A percentile compares a stretch with the other conserved stretches of the same genome.
phyloP scores from a whole-genome alignment of 305 asterid species.

The Fraxinus sp. region DNA sequence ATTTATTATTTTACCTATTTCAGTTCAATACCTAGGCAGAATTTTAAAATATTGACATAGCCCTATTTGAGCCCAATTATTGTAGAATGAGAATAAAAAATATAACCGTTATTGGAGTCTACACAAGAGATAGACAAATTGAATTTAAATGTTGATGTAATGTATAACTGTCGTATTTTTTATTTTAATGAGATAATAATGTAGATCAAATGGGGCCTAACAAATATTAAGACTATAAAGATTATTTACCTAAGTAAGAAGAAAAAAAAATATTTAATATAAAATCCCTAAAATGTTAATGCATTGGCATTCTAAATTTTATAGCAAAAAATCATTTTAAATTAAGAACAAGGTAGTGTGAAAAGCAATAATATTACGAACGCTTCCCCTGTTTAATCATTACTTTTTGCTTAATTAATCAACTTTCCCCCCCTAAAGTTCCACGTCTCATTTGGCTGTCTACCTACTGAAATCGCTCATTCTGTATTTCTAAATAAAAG shows the following conservation, averaged over 20 bases:
- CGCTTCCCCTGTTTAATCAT: no score
- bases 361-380: background rate
- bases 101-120: no score
- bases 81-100: no score
- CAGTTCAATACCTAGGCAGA: background rate
- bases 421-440: constrained; percentile 18
- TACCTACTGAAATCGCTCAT: constrained; percentile 43
- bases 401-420: background rate
- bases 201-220: no score
- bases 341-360: background rate
- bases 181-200: no score
- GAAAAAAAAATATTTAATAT: background rate
- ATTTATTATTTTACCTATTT: background rate
- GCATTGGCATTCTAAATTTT: background rate
- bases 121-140: no score
- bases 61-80: no score
- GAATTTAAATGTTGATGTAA: no score
- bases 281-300: background rate
- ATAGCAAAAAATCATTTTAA: background rate
- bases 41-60: background rate
- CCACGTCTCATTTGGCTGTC: constrained; percentile 44
- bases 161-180: no score
- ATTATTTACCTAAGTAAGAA: background rate
- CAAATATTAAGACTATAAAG: background rate
- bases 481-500: constrained; percentile 27